phyloP scores from a whole-genome alignment of 306 rosid genomes.

The Gleditsia sinensis region DNA sequence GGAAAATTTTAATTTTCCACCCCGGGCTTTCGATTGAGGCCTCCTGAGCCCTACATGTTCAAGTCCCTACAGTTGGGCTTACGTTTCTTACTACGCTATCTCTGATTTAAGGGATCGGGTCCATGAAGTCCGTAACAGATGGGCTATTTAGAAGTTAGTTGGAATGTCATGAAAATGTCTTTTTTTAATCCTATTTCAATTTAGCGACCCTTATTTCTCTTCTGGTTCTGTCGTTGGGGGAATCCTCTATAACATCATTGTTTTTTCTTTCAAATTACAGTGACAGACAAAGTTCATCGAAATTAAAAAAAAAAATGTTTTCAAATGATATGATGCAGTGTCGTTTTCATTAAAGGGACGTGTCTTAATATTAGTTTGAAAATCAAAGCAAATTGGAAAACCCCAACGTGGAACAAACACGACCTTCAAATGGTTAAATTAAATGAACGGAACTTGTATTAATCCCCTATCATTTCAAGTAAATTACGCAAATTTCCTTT shows the following conservation, averaged over 20 bases:
- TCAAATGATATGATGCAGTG: slow-evolving; percentile 23
- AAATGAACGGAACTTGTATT: neutral
- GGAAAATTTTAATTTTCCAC: too few species aligned
- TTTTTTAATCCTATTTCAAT: too few species aligned
- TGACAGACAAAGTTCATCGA: too few species aligned
- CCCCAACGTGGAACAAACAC: slow-evolving; percentile 24
- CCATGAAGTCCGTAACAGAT: too few species aligned
- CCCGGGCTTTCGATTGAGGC: neutral
- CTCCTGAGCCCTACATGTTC: neutral
- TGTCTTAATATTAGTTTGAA: slow-evolving; percentile 31
- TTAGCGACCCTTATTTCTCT: too few species aligned
- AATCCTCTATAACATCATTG: too few species aligned
- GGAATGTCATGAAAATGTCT: too few species aligned
- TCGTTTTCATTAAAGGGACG: slow-evolving; percentile 42
- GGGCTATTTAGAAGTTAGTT: neutral
- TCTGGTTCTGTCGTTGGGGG: too few species aligned
- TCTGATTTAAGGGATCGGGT: neutral
- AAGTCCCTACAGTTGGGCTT: neutral
- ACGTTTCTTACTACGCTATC: neutral
- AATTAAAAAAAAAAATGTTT: neutral
- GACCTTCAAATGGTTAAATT: neutral
- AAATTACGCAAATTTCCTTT: neutral
- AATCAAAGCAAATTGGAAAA: slow-evolving; percentile 1
- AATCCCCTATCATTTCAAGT: slow-evolving; percentile 1
- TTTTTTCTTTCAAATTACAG: too few species aligned